A percentile compares a stretch with the other conserved stretches of the same genome.
Evolutionary conservation across 805 yeast species (phyloP).

Genomic region (Maudiozyma pseudohumilis): DNA sequence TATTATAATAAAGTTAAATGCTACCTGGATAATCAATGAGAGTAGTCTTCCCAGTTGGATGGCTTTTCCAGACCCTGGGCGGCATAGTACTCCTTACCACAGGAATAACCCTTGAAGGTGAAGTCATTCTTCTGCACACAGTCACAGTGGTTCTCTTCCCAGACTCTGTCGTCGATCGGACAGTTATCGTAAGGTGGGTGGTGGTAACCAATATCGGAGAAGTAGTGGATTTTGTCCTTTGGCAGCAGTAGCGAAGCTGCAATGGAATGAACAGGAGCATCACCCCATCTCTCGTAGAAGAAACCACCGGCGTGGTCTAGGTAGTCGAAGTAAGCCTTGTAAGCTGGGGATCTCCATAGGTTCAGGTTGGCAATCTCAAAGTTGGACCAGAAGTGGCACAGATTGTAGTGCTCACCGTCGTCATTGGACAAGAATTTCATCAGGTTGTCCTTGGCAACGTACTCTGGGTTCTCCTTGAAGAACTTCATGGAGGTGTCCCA

Average conservation of each 20-base stretch:
- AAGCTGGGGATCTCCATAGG: slow-evolving; percentile 49
- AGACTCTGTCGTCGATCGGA: slow-evolving; percentile 56
- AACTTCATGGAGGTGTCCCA: slow-evolving; percentile 68
- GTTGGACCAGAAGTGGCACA: slow-evolving; percentile 78
- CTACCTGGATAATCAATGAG: not conserved
- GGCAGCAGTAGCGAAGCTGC: slow-evolving; percentile 68
- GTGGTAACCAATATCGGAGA: slow-evolving; percentile 70
- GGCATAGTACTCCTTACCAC: slow-evolving; percentile 52
- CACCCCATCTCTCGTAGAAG: slow-evolving; percentile 86
- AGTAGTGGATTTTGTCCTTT: slow-evolving; percentile 56
- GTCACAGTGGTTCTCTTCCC: slow-evolving; percentile 53
- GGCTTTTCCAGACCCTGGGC: slow-evolving; percentile 45
- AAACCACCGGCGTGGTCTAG: slow-evolving; percentile 66
- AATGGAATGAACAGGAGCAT: slow-evolving; percentile 78
- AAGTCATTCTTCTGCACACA: slow-evolving; percentile 67
- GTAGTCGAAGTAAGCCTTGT: slow-evolving; percentile 47
- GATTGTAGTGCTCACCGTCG: slow-evolving; percentile 51
- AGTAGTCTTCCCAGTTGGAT: slow-evolving; percentile 45
- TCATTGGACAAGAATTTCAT: slow-evolving; percentile 55
- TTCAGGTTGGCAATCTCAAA: slow-evolving; percentile 66
- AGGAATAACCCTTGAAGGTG: slow-evolving; percentile 60
- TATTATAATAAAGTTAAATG: too few species aligned
- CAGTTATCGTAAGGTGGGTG: slow-evolving; percentile 71
- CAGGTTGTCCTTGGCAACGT: slow-evolving; percentile 34
- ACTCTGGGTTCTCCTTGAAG: slow-evolving; percentile 46